A percentile compares a stretch with the other conserved stretches of the same genome.
These are phyloP conservation scores for Phaseolus coccineus DNA, from an alignment of 331 rosid species.

Conservation along the genomic window DNA sequence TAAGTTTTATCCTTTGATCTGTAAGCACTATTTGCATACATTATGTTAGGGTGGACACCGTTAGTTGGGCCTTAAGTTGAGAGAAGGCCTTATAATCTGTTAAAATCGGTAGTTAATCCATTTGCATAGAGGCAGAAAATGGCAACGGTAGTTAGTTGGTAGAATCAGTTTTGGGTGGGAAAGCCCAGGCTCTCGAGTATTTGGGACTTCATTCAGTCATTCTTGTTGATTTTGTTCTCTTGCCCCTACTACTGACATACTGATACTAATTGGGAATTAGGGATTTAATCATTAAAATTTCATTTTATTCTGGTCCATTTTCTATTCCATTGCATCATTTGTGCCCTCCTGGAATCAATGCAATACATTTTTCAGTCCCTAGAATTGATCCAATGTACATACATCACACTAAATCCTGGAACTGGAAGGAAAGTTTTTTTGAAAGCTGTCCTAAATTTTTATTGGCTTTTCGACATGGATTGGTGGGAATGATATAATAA, in stretches of 20 bases:
- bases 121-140: background rate
- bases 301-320: background rate
- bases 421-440: background rate
- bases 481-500: background rate
- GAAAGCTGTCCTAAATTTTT: background rate
- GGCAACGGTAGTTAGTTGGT: background rate
- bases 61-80: background rate
- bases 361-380: background rate
- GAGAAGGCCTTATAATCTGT: background rate
- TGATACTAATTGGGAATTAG: background rate
- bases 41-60: background rate
- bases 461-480: background rate
- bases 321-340: background rate
- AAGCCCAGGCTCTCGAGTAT: background rate
- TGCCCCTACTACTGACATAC: background rate
- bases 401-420: background rate
- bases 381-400: background rate
- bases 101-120: background rate
- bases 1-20: background rate
- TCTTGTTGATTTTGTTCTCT: background rate
- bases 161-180: background rate
- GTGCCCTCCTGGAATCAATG: background rate
- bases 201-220: background rate
- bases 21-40: background rate
- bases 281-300: background rate